phyloP scores from a whole-genome alignment of 345 rosid species.

The Reutealis trisperma region DNA sequence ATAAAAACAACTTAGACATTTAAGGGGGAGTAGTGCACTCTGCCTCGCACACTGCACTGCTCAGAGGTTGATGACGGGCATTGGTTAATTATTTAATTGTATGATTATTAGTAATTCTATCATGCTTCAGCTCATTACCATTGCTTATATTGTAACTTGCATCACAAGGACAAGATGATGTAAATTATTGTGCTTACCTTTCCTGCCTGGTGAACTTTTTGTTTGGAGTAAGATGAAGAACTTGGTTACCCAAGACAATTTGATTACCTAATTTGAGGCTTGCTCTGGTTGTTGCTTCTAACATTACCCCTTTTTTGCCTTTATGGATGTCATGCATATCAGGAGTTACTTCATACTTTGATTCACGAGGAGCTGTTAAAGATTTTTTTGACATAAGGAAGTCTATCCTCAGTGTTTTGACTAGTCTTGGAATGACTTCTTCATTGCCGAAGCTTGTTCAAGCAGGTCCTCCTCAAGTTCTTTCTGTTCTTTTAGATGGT shows the following conservation, averaged over 20 bases:
- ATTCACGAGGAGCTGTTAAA: conserved; percentile 68
- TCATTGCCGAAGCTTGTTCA: conserved; percentile 78
- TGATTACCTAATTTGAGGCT: not conserved
- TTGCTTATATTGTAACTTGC: not conserved
- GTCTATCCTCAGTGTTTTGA: conserved; percentile 63
- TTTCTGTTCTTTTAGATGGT: conserved; percentile 90
- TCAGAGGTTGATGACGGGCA: not conserved
- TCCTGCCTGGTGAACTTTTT: not conserved
- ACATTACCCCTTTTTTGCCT: not conserved
- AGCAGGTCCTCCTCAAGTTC: conserved; percentile 81
- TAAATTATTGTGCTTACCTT: not conserved
- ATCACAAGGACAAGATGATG: not conserved
- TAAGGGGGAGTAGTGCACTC: not conserved
- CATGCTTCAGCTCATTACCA: not conserved
- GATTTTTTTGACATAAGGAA: conserved; percentile 68
- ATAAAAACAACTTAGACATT: no score
- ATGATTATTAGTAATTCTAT: not conserved
- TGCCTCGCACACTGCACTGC: not conserved
- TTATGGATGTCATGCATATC: conserved; percentile 22
- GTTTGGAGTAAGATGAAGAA: not conserved
- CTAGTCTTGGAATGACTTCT: conserved; percentile 77
- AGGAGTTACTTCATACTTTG: conserved; percentile 85
- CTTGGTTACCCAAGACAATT: not conserved
- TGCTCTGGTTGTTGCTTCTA: not conserved
- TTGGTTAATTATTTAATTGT: not conserved